Conservation (phyloP, 441 rosid species). For the Rhodomyrtus psidioides region DNA sequence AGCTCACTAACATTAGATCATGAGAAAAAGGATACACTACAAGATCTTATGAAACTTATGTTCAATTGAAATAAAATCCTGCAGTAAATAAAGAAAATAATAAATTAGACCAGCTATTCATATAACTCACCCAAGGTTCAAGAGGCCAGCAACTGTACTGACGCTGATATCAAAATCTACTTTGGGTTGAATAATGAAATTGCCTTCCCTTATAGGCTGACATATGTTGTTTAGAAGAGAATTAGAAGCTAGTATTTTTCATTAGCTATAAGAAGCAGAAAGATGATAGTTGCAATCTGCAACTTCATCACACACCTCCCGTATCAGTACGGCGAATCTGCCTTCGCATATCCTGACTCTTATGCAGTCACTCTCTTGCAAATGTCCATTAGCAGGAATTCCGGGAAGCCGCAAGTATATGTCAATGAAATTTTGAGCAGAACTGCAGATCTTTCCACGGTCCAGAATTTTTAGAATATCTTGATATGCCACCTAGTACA, state of each 20-base stretch:
- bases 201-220: slow-evolving; percentile 98
- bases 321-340: slow-evolving; percentile 92
- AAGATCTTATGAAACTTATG: not conserved
- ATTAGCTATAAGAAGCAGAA: not conserved
- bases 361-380: slow-evolving; percentile 90
- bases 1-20: not conserved
- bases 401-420: slow-evolving; percentile 87
- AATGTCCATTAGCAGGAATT: slow-evolving; percentile 70
- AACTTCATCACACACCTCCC: slow-evolving; percentile 60
- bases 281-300: not conserved
- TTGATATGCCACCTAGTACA: slow-evolving; percentile 70
- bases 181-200: slow-evolving; percentile 98
- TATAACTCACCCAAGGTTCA: slow-evolving; percentile 85
- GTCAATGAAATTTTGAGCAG: slow-evolving; percentile 93
- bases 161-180: slow-evolving; percentile 98
- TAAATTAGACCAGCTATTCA: not conserved
- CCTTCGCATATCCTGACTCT: slow-evolving; percentile 99
- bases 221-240: slow-evolving; percentile 10
- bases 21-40: not conserved
- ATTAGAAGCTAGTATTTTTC: slow-evolving; percentile 10
- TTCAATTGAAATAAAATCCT: not conserved
- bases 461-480: slow-evolving; percentile 90
- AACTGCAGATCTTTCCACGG: slow-evolving; percentile 69
- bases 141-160: slow-evolving; percentile 97
- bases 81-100: not conserved